Evolutionary conservation across 2,329 filamentous ascomycete genomes (phyloP), one percentile per base, ranked within the genome.

Genomic region (Dactylellina haptotyla): DNA sequence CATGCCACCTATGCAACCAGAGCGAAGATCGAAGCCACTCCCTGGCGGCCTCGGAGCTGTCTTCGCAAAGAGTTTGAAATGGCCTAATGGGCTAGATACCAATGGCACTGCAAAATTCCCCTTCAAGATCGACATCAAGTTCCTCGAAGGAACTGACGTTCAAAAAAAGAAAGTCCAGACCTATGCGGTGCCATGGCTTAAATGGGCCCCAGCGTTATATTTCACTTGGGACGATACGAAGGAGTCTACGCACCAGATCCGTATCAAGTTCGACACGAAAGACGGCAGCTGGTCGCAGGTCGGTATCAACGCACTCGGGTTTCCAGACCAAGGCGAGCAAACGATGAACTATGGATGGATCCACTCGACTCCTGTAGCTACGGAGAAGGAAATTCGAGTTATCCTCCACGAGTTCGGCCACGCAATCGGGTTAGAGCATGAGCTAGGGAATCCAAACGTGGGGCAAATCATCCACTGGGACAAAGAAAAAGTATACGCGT

Each of bases 391-490:
- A 51, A 51, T 51, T 5, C 25, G 46, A 51, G 26, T 20, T 23
- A 51, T 51, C 46, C 25, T 25, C 18, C 46, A 51, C 46, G 46
- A 51, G 46, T 51, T 51, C 25, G 46, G 46, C 3, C 46, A 51
- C 18, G 46, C 46, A 28, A 28, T 51, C 46, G 46, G 46, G 18
- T 30, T 51, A 16, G 46, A 51, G 46, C 46, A 51, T 51, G 46
- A 51, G 25, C 23, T 51, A 18, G 46, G 46, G 46, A 51, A 51
- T 30, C 46, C 46, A 25, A 51, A 51, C 46, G 46, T 51, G 26
- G 46, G 18, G 16, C 46, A 51, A 51, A 30, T 51, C 46, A 51
- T 51, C 26, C 46, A 51, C 23, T 51, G 46, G 46, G 23, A 51
- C 25, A 51, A 51, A 28, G 9, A 9, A 14, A 18, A 9, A 26